Percentiles rank a stretch among this genome's conserved stretches.
Conservation (phyloP, 306 rosid genomes). For the Citrullus mucosospermus region DNA sequence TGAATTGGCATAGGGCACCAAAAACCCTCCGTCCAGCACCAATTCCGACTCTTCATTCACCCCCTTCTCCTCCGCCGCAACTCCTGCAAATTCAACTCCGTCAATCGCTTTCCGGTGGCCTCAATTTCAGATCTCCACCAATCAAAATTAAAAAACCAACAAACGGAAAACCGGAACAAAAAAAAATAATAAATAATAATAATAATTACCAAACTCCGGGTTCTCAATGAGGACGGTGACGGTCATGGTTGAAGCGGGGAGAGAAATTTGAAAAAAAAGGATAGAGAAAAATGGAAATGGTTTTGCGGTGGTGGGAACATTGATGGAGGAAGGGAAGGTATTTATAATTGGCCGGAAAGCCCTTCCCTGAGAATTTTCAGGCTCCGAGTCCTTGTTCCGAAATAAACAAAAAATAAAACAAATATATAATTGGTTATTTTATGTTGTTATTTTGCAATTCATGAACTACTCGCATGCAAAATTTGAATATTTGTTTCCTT, state of each 20-base stretch:
- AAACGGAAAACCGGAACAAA: background rate
- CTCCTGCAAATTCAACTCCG: background rate
- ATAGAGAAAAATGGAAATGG: background rate
- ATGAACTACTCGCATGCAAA: background rate
- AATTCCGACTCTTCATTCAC: conserved; percentile 30
- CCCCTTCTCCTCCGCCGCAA: conserved; percentile 28
- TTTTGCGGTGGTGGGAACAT: conserved; percentile 1
- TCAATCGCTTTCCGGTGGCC: background rate
- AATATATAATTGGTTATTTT: conserved; percentile 4
- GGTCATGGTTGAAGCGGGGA: conserved; percentile 34
- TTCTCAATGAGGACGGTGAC: conserved; percentile 30
- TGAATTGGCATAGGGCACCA: conserved; percentile 48
- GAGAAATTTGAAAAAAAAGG: background rate
- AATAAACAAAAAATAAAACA: conserved; percentile 8
- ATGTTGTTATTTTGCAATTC: background rate
- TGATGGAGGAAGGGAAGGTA: conserved; percentile 8
- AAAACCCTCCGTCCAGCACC: conserved; percentile 48
- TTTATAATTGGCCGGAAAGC: conserved; percentile 76
- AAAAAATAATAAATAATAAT: background rate
- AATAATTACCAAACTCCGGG: conserved; percentile 29
- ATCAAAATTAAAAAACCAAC: background rate
- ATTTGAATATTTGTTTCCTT: background rate
- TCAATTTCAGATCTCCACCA: background rate
- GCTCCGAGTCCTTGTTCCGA: conserved; percentile 53
- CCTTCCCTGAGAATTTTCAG: conserved; percentile 75